Conservation (phyloP, 352 stramenopile genomes). For the Globisporangium apiculatum region DNA sequence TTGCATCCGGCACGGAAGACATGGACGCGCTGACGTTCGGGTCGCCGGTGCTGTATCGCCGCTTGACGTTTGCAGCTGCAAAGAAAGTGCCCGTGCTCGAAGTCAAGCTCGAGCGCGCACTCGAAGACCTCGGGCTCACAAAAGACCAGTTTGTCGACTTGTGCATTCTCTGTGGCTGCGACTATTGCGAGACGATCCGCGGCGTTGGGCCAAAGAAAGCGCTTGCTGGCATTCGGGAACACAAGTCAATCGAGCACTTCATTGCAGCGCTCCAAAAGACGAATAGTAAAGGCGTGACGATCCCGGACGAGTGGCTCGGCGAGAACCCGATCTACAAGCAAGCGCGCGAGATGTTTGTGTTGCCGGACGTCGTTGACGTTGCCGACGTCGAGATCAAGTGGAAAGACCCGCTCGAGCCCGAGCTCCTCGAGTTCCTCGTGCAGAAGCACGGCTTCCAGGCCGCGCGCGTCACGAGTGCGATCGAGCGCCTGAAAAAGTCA, state of each 20-base stretch:
- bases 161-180: constrained; percentile 98
- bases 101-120: constrained; percentile 85
- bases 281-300: constrained; percentile 76
- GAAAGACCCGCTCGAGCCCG: constrained; percentile 86
- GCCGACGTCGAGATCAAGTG: constrained; percentile 91
- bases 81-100: constrained; percentile 91
- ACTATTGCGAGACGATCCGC: constrained; percentile 98
- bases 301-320: constrained; percentile 80
- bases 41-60: constrained; percentile 93
- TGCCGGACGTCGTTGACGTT: constrained; percentile 58
- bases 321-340: constrained; percentile 90
- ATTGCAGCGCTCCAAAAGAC: constrained; percentile 87
- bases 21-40: constrained; percentile 99
- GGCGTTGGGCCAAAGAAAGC: constrained; percentile 98
- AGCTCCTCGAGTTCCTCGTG: constrained; percentile 93
- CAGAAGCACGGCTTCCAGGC: constrained; percentile 95
- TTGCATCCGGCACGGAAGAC: constrained; percentile 96
- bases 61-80: constrained; percentile 81
- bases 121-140: constrained; percentile 91
- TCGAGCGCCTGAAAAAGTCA: constrained; percentile 95
- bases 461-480: constrained; percentile 88
- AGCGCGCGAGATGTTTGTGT: constrained; percentile 91
- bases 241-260: constrained; percentile 94
- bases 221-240: constrained; percentile 94
- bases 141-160: constrained; percentile 97